Evolutionary conservation across 2,329 filamentous ascomycete genomes (phyloP).

Genomic region (Cryphonectria nitschkei): DNA sequence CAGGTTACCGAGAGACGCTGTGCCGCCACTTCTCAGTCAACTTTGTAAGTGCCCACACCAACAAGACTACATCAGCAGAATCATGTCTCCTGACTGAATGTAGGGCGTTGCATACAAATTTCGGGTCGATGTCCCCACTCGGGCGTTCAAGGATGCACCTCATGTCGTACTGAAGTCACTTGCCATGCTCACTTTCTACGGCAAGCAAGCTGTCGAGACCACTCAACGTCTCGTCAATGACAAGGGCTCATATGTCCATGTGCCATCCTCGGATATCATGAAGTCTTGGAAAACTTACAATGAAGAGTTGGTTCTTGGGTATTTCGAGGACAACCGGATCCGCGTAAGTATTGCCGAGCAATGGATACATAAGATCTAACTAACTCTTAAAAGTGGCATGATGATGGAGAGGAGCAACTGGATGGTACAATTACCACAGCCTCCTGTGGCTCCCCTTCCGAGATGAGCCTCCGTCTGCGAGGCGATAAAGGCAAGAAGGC

Average conservation of each 20-base stretch:
- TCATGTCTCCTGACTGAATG: conserved; percentile 34
- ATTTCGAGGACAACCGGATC: conserved; percentile 64
- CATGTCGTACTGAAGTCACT: conserved; percentile 53
- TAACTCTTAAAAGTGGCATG: conserved; percentile 54
- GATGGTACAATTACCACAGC: conserved; percentile 66
- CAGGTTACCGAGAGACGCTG: conserved; percentile 46
- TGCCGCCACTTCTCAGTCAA: conserved; percentile 59
- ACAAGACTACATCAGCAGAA: not conserved
- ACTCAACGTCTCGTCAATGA: conserved; percentile 30
- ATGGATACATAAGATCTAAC: not conserved
- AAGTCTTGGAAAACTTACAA: conserved; percentile 55
- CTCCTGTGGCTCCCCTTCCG: conserved; percentile 60
- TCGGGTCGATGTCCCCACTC: conserved; percentile 47
- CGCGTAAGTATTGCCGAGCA: conserved; percentile 44
- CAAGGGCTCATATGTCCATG: conserved; percentile 11
- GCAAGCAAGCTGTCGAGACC: conserved; percentile 43
- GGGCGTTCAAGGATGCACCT: conserved; percentile 54
- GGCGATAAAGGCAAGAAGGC: not conserved
- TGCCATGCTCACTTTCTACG: conserved; percentile 53
- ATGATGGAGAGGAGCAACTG: conserved; percentile 67
- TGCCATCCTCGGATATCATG: conserved; percentile 30
- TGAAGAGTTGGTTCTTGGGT: conserved; percentile 65
- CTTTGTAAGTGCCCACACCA: conserved; percentile 44
- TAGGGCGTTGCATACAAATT: conserved; percentile 70
- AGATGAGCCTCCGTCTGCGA: conserved; percentile 50